A percentile compares a stretch with the other conserved stretches of the same genome.
These are phyloP conservation scores for Agaricus subrufescens DNA, from an alignment of 768 basidiomycete genomes.

Conservation along the genomic window DNA sequence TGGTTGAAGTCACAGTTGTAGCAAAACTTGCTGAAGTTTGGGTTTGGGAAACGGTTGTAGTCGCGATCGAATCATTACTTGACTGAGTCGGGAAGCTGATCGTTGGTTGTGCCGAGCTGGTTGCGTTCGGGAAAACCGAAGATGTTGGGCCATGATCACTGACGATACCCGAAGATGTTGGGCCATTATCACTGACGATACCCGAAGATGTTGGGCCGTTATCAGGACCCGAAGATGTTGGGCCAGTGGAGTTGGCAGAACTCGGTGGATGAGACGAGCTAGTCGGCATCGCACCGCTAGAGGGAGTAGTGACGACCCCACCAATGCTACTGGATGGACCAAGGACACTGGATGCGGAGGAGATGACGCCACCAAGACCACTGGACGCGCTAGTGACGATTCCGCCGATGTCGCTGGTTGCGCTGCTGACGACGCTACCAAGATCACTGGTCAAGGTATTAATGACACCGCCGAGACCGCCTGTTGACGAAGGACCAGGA, in stretches of 20 bases:
- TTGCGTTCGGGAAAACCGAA: too few species aligned
- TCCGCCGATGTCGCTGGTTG: not conserved
- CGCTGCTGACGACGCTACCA: not conserved
- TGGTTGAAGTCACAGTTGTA: slow-evolving; percentile 11
- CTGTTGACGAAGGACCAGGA: not conserved
- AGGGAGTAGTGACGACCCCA: not conserved
- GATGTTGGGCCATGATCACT: too few species aligned
- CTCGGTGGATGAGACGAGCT: not conserved
- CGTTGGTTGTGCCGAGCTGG: slow-evolving; percentile 5
- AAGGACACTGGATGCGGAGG: not conserved
- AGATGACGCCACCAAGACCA: not conserved
- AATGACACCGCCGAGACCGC: not conserved
- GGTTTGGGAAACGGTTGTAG: not conserved
- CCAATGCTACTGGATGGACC: not conserved
- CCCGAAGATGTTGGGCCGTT: too few species aligned
- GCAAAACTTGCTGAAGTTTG: not conserved
- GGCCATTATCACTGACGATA: not conserved
- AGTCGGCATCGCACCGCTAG: not conserved
- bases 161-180: not conserved
- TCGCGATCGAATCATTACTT: not conserved
- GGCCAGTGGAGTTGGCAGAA: not conserved
- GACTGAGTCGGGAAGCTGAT: slow-evolving; percentile 17
- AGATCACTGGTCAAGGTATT: not conserved
- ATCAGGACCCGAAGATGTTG: not conserved
- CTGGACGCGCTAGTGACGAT: not conserved